phyloP scores from a whole-genome alignment of 352 stramenopile genomes.

The Sclerospora graminicola region DNA sequence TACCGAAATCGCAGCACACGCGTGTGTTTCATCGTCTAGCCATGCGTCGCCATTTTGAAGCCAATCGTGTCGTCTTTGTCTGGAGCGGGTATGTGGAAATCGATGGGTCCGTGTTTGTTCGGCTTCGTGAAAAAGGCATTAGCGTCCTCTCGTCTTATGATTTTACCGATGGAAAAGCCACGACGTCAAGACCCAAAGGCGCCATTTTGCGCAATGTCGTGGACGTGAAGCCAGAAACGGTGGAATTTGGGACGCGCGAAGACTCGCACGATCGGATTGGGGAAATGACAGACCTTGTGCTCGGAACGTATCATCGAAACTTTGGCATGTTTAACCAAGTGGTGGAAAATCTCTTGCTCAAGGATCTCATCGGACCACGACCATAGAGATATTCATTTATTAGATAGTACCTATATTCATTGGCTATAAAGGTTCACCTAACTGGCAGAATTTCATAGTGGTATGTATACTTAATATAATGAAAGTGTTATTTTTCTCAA shows the following conservation, averaged over 20 bases:
- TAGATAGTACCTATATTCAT: too few relatives aligned
- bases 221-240: slow-evolving; percentile 17
- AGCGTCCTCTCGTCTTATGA: slow-evolving; percentile 16
- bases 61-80: slow-evolving; percentile 19
- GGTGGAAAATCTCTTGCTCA: slow-evolving; percentile 11
- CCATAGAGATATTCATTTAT: too few relatives aligned
- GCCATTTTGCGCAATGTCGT: slow-evolving; percentile 13
- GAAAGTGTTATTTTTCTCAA: too few relatives aligned
- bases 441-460: too few relatives aligned
- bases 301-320: slow-evolving; percentile 16
- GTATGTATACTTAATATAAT: too few relatives aligned
- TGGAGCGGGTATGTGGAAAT: slow-evolving; percentile 24
- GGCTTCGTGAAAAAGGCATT: slow-evolving; percentile 25
- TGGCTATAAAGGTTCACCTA: too few relatives aligned
- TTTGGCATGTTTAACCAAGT: slow-evolving; percentile 14
- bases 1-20: slow-evolving; percentile 9
- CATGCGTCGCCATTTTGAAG: slow-evolving; percentile 18
- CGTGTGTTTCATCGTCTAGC: slow-evolving; percentile 11
- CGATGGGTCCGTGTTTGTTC: slow-evolving; percentile 14
- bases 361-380: slow-evolving; percentile 8
- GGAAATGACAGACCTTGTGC: slow-evolving; percentile 20
- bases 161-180: slow-evolving; percentile 5
- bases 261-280: slow-evolving; percentile 16
- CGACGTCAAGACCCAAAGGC: slow-evolving; percentile 5
- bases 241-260: slow-evolving; percentile 7